These are phyloP conservation scores for Lathyrus sativus DNA, from an alignment of 306 rosid species.

Conservation along the genomic window DNA sequence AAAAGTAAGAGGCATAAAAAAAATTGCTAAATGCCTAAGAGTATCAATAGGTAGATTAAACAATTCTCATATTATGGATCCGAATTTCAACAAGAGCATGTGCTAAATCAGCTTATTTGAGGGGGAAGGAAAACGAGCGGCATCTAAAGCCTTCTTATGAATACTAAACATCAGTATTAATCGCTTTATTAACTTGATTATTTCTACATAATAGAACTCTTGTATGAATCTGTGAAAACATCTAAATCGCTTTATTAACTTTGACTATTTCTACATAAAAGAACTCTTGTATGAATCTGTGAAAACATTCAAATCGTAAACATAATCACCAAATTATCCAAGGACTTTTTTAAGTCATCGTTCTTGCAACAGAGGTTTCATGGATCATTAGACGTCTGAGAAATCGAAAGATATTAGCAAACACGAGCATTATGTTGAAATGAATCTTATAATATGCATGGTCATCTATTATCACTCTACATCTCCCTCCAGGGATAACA, in stretches of 20 bases:
- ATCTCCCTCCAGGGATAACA: constrained; percentile 47
- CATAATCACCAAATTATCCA: constrained; percentile 18
- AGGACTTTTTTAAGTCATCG: neutral
- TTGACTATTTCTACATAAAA: neutral
- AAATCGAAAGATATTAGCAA: neutral
- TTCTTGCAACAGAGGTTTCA: neutral
- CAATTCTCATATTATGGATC: too few species aligned
- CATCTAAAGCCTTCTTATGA: neutral
- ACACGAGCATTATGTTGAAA: constrained; percentile 26
- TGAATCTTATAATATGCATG: constrained; percentile 48
- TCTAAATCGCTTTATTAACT: neutral
- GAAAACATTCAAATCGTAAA: neutral
- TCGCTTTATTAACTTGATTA: neutral
- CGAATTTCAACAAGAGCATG: too few species aligned
- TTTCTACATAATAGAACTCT: neutral
- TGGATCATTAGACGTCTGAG: neutral
- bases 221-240: neutral
- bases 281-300: neutral
- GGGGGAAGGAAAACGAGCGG: neutral
- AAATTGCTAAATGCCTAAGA: too few species aligned
- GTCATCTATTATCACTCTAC: constrained; percentile 48
- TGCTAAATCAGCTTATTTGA: too few species aligned
- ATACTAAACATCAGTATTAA: neutral
- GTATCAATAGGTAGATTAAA: too few species aligned
- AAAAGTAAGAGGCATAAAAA: too few species aligned